A percentile compares a stretch with the other conserved stretches of the same genome.
These are phyloP conservation scores for Rubus idaeus DNA, from an alignment of 306 rosid species.

Conservation along the genomic window DNA sequence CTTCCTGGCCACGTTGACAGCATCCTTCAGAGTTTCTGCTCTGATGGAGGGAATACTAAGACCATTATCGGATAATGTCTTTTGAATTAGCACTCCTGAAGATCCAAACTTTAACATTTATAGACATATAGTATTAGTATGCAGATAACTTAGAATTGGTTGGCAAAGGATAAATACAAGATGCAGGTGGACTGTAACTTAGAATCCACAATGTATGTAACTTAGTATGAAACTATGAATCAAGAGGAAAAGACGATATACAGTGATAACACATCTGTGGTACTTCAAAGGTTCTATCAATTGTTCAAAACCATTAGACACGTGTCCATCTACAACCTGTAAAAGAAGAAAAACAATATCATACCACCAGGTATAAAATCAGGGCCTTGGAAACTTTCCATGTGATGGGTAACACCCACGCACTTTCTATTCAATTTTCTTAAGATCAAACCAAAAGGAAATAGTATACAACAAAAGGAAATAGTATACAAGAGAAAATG, in stretches of 20 bases:
- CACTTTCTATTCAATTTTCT: not conserved
- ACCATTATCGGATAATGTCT: constrained; percentile 23
- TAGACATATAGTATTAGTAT: not conserved
- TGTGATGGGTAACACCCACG: not conserved
- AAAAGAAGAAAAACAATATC: constrained; percentile 6
- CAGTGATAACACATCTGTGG: constrained; percentile 39
- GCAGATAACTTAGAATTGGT: not conserved
- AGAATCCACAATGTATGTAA: not conserved
- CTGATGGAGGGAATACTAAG: constrained; percentile 30
- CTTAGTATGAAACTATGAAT: not conserved
- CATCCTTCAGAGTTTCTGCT: constrained; percentile 26
- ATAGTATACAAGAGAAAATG: not conserved
- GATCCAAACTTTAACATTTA: constrained; percentile 26
- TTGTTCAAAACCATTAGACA: constrained; percentile 33
- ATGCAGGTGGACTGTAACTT: not conserved
- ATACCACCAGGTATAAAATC: not conserved
- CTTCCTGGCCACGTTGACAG: constrained; percentile 26
- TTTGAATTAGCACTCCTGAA: constrained; percentile 30
- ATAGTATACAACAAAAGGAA: not conserved
- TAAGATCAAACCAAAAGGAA: not conserved
- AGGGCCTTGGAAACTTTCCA: not conserved
- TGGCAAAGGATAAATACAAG: not conserved
- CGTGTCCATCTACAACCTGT: constrained; percentile 24
- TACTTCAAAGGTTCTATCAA: constrained; percentile 30
- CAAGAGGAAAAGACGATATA: constrained; percentile 16